These are phyloP conservation scores for Globisporangium yorkense DNA, from an alignment of 352 stramenopile species.

Conservation along the genomic window DNA sequence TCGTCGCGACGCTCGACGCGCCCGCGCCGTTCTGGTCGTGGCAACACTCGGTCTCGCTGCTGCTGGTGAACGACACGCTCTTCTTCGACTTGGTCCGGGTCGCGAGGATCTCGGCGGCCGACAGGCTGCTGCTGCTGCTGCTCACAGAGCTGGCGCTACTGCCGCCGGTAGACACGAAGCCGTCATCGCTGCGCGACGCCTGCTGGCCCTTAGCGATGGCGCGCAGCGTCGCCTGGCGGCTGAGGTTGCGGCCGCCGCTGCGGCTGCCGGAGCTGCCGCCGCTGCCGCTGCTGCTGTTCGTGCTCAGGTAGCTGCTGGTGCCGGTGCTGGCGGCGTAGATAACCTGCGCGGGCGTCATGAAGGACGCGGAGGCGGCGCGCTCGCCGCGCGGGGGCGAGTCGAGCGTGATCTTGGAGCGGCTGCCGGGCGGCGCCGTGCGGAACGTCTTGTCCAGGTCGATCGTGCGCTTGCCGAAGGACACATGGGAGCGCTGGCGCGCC, in stretches of 20 bases:
- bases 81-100: slow-evolving; percentile 39
- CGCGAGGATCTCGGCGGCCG: slow-evolving; percentile 8
- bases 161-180: slow-evolving; percentile 10
- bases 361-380: slow-evolving; percentile 17
- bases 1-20: slow-evolving; percentile 13
- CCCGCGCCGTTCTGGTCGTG: slow-evolving; percentile 14
- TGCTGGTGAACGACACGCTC: slow-evolving; percentile 53
- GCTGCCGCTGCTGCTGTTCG: slow-evolving; percentile 7
- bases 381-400: slow-evolving; percentile 17
- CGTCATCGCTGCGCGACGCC: slow-evolving; percentile 15
- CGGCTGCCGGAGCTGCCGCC: slow-evolving; percentile 1
- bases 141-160: slow-evolving; percentile 3
- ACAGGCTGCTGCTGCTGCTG: slow-evolving; percentile 4
- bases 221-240: slow-evolving; percentile 15
- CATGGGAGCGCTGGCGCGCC: slow-evolving; percentile 35
- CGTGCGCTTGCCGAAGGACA: slow-evolving; percentile 44
- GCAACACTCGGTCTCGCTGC: slow-evolving; percentile 14
- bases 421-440: slow-evolving; percentile 45
- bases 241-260: slow-evolving; percentile 4
- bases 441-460: slow-evolving; percentile 49
- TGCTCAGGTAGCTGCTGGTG: slow-evolving; percentile 13
- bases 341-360: slow-evolving; percentile 21
- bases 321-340: slow-evolving; percentile 16
- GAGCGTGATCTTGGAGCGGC: slow-evolving; percentile 28
- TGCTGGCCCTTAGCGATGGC: slow-evolving; percentile 16